Conservation (phyloP, 257 asterid species). For the Mitragyna speciosa region DNA sequence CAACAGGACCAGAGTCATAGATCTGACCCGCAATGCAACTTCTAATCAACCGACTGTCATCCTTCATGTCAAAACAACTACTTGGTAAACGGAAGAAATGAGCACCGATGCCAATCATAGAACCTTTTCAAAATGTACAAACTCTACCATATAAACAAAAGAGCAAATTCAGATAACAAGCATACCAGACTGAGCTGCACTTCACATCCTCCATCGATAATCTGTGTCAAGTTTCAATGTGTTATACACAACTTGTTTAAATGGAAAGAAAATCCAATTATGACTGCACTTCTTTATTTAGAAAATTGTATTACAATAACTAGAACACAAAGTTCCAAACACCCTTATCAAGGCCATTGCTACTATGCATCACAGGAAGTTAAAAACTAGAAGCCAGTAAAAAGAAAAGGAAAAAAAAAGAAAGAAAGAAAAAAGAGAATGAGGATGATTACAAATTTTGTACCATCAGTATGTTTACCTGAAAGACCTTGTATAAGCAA, state of each 20-base stretch:
- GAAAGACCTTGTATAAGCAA: constrained; percentile 86
- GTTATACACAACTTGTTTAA: neutral
- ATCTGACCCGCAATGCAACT: constrained; percentile 88
- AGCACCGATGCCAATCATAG: neutral
- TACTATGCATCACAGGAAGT: neutral
- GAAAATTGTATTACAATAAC: neutral
- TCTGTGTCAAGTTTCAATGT: constrained; percentile 45
- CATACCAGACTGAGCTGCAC: constrained; percentile 71
- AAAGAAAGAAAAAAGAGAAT: neutral
- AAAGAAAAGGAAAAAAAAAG: neutral
- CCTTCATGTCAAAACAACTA: constrained; percentile 44
- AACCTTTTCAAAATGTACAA: neutral
- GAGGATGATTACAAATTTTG: neutral
- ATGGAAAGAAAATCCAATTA: neutral
- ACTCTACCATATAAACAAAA: neutral
- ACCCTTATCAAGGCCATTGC: neutral
- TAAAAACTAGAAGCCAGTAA: constrained; percentile 1
- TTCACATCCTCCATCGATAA: constrained; percentile 73
- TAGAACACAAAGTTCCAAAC: neutral
- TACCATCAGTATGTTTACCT: constrained; percentile 44
- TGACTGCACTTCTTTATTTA: neutral
- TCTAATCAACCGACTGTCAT: constrained; percentile 62
- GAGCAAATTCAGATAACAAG: constrained; percentile 13
- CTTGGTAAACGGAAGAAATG: neutral
- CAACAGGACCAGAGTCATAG: constrained; percentile 89